These are phyloP conservation scores for Cicer arietinum DNA, from an alignment of 306 rosid genomes.

Conservation along the genomic window DNA sequence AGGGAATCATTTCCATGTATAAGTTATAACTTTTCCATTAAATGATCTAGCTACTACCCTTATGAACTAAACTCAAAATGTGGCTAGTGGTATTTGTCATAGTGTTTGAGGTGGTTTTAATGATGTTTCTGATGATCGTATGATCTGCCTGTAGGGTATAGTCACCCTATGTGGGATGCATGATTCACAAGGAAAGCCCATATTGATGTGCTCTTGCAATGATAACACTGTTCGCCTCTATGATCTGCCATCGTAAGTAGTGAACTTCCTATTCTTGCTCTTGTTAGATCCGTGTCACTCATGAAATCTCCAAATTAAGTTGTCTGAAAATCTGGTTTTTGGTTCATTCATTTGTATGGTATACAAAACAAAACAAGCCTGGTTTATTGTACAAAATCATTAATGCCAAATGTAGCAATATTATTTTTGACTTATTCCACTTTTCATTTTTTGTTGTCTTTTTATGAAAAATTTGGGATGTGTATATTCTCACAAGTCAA, in stretches of 20 bases:
- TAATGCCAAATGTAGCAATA: background rate
- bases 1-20: constrained; percentile 22
- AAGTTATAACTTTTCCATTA: background rate
- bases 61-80: constrained; percentile 11
- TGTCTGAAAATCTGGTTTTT: background rate
- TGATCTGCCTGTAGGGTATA: constrained; percentile 67
- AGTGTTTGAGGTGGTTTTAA: constrained; percentile 17
- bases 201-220: constrained; percentile 81
- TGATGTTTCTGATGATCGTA: constrained; percentile 21
- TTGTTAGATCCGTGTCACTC: background rate
- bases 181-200: constrained; percentile 89
- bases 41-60: constrained; percentile 7
- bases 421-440: background rate
- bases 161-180: constrained; percentile 88
- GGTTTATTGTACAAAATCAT: background rate
- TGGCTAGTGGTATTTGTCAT: constrained; percentile 13
- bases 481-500: too few species aligned
- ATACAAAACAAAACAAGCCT: background rate
- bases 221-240: constrained; percentile 87
- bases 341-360: background rate
- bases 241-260: constrained; percentile 95
- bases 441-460: background rate
- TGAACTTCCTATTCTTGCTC: constrained; percentile 35
- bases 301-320: background rate
- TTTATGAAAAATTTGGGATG: too few species aligned